Base-by-base conservation (phyloP, 306 rosid genomes). In the Casuarina equisetifolia region DNA sequence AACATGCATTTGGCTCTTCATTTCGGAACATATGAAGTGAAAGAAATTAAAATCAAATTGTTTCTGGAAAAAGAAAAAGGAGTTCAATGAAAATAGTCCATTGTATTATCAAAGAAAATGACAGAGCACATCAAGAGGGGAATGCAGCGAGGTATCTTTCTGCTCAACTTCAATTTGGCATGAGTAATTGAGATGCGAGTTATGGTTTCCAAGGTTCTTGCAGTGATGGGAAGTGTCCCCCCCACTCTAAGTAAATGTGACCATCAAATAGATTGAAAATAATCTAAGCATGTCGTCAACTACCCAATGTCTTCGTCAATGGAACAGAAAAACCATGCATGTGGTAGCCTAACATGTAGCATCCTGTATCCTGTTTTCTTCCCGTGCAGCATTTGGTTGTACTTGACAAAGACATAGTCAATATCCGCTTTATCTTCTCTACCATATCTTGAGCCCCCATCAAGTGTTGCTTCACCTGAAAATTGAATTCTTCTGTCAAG, bases 171-270 rank as follows among this genome's bases (percentile, higher is more conserved):
- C 83, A 95, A 84, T 85, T 95, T 95, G 55, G 97, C 99, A 90
- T 91, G 99, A 54, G 97, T 97, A 75, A 97, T 95, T 82, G 99
- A 92, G 82, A 95, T 97, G 63, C 97, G 95, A 59, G 92, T 95
- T 15, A 95, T 92, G 75, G 99, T 95, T 90, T 95, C 99, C 74
- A 95, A 87, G 55, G 99, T 92, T 90, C 99, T 92, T 85, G 99
- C 97, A 53, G 99, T 92, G 48, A 95, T 88, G 48, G 99, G 99
- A 81, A 95, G 97, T 39, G 99, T 95, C n/a, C 76, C 99, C 99
- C 59, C 97, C 97, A 45, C 94, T 92, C 99, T 95, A 86, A 86
- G 86, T 58, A 80, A 79, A 84, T n/a, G 49, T 70, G 83, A 71
- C 77, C 43, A 74, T 70, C 71, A 72, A 19, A 84, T 77, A 61